These are phyloP conservation scores for Metschnikowia aberdeeniae DNA, from an alignment of 805 yeast genomes.

Conservation along the genomic window DNA sequence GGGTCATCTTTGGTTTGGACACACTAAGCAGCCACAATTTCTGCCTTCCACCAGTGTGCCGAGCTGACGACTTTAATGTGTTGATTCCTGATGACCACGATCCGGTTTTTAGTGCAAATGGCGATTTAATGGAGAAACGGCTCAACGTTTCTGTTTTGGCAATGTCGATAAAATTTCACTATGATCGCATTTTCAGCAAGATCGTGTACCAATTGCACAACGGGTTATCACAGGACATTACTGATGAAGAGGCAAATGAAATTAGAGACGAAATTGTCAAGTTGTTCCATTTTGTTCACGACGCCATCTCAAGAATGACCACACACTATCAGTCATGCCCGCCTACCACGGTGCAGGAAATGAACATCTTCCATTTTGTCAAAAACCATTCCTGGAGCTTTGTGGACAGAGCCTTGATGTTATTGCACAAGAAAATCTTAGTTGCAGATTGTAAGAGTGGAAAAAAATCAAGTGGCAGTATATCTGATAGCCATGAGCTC, in stretches of 20 bases:
- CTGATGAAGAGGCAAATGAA: conserved; percentile 39
- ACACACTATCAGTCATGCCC: conserved; percentile 31
- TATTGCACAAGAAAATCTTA: conserved; percentile 40
- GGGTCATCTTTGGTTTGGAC: conserved; percentile 62
- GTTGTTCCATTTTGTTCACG: conserved; percentile 47
- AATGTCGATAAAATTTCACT: conserved; percentile 51
- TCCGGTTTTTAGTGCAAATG: conserved; percentile 26
- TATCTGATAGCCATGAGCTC: not conserved
- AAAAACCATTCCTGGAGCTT: conserved; percentile 47
- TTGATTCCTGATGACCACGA: conserved; percentile 49
- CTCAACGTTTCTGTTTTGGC: conserved; percentile 46
- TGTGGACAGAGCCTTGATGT: conserved; percentile 51
- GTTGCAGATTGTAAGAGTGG: conserved; percentile 24
- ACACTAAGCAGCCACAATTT: conserved; percentile 53
- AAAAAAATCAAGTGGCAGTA: not conserved
- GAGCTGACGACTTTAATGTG: conserved; percentile 52
- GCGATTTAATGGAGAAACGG: conserved; percentile 29
- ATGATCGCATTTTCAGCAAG: conserved; percentile 49
- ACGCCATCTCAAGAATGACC: conserved; percentile 41
- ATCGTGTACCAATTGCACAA: conserved; percentile 50
- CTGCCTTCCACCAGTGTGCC: conserved; percentile 51
- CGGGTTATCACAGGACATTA: conserved; percentile 39
- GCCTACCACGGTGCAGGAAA: conserved; percentile 36
- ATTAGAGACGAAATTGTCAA: conserved; percentile 48
- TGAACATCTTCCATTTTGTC: conserved; percentile 46